These are phyloP conservation scores for Friedmanniomyces simplex DNA, from an alignment of 495 filamentous ascomycete genomes.

Conservation along the genomic window DNA sequence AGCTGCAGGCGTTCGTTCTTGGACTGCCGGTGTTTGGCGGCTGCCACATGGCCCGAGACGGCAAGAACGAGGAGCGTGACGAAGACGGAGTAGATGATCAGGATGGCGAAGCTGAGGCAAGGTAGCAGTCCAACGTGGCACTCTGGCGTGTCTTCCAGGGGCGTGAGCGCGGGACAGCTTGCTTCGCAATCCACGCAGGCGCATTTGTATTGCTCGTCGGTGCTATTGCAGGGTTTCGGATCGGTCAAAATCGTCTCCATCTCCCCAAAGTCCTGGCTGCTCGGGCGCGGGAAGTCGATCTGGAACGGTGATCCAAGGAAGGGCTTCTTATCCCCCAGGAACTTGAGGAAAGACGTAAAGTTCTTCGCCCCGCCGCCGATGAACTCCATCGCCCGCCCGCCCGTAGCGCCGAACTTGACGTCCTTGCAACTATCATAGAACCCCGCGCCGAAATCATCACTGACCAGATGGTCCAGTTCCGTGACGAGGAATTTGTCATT, in stretches of 20 bases:
- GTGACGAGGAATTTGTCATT: constrained; percentile 65
- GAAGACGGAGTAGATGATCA: constrained; percentile 71
- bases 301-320: constrained; percentile 87
- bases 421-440: constrained; percentile 98
- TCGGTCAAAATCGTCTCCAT: constrained; percentile 57
- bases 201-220: constrained; percentile 74
- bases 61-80: constrained; percentile 54
- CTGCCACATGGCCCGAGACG: constrained; percentile 63
- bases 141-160: constrained; percentile 50
- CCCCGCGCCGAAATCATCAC: constrained; percentile 71
- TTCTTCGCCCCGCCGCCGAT: constrained; percentile 94
- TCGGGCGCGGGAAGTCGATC: constrained; percentile 73
- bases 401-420: constrained; percentile 91
- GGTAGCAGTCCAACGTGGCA: constrained; percentile 81
- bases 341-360: constrained; percentile 72
- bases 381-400: constrained; percentile 82
- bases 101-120: constrained; percentile 84
- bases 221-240: constrained; percentile 71
- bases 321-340: constrained; percentile 80
- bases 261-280: constrained; percentile 39
- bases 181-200: constrained; percentile 86
- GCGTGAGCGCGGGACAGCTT: constrained; percentile 70
- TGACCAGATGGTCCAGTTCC: constrained; percentile 84
- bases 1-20: constrained; percentile 72
- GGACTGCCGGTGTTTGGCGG: constrained; percentile 56